These are phyloP conservation scores for Salix caprea DNA, from an alignment of 345 rosid species.

Conservation along the genomic window DNA sequence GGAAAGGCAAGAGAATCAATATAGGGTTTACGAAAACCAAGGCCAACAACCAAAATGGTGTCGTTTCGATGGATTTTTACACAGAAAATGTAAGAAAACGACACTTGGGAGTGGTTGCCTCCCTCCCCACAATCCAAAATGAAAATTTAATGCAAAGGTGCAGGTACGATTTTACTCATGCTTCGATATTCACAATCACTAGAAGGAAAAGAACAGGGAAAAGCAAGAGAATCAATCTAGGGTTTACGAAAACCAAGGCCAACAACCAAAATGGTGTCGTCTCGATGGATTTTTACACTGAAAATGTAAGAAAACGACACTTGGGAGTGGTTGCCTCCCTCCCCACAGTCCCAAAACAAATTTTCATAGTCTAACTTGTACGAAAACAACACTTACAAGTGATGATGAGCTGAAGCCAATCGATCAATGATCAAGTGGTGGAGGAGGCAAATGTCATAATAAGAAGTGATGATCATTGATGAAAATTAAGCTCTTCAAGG, in stretches of 20 bases:
- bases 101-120: not conserved
- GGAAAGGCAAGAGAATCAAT: not conserved
- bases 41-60: not conserved
- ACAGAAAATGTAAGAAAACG: not conserved
- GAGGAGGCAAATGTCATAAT: not conserved
- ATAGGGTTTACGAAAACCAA: not conserved
- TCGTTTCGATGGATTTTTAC: not conserved
- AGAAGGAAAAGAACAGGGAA: too few relatives aligned
- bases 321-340: not conserved
- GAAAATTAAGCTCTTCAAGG: not conserved
- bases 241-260: too few relatives aligned
- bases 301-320: not conserved
- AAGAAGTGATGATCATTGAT: not conserved
- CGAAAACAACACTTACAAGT: too few relatives aligned
- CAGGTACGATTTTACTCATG: too few relatives aligned
- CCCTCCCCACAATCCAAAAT: not conserved
- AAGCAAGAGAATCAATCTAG: too few relatives aligned
- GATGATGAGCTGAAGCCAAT: too few relatives aligned
- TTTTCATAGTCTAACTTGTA: too few relatives aligned
- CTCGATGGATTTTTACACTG: too few relatives aligned
- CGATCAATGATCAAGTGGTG: too few relatives aligned
- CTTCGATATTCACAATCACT: too few relatives aligned
- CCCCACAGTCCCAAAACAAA: not conserved
- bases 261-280: too few relatives aligned
- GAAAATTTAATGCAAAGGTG: too few relatives aligned